Conservation (phyloP, 2,329 filamentous ascomycete species). For the Chrysoporthe cubensis region DNA sequence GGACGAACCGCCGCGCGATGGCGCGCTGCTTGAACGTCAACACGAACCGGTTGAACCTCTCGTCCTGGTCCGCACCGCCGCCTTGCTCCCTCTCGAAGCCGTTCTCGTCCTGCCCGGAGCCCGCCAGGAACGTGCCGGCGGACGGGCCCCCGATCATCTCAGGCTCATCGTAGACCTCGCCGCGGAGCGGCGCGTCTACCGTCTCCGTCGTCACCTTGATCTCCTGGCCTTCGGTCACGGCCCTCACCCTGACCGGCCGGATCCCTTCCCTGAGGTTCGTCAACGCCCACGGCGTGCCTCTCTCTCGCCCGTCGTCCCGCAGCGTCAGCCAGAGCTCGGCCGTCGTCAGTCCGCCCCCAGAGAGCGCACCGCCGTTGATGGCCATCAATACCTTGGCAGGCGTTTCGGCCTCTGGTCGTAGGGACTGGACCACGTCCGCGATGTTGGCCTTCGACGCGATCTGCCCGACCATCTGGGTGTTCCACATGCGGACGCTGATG, state of each 20-base stretch:
- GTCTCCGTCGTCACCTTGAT: slow-evolving; percentile 12
- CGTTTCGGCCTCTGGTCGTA: slow-evolving; percentile 30
- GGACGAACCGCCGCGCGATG: slow-evolving; percentile 57
- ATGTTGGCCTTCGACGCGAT: slow-evolving; percentile 29
- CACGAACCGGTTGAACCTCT: slow-evolving; percentile 52
- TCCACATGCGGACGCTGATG: slow-evolving; percentile 29
- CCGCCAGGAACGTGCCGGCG: neutral
- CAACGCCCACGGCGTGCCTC: slow-evolving; percentile 45
- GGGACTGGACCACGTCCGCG: slow-evolving; percentile 31
- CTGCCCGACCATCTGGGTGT: slow-evolving; percentile 31
- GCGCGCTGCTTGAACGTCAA: slow-evolving; percentile 58
- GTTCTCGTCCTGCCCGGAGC: neutral
- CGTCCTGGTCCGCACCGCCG: slow-evolving; percentile 38
- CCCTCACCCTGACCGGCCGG: slow-evolving; percentile 18
- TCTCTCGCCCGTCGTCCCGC: slow-evolving; percentile 45
- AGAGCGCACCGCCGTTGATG: slow-evolving; percentile 37
- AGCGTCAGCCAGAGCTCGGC: slow-evolving; percentile 44
- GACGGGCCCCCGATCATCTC: slow-evolving; percentile 1
- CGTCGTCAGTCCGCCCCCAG: slow-evolving; percentile 35
- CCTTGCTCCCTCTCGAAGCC: slow-evolving; percentile 3
- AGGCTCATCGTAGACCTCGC: slow-evolving; percentile 10
- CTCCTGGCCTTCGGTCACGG: slow-evolving; percentile 8
- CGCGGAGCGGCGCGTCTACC: slow-evolving; percentile 31
- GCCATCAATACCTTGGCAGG: slow-evolving; percentile 41
- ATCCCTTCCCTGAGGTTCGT: slow-evolving; percentile 34